Conservation (phyloP, 2,329 filamentous ascomycete genomes). For the Apiospora arundinis region DNA sequence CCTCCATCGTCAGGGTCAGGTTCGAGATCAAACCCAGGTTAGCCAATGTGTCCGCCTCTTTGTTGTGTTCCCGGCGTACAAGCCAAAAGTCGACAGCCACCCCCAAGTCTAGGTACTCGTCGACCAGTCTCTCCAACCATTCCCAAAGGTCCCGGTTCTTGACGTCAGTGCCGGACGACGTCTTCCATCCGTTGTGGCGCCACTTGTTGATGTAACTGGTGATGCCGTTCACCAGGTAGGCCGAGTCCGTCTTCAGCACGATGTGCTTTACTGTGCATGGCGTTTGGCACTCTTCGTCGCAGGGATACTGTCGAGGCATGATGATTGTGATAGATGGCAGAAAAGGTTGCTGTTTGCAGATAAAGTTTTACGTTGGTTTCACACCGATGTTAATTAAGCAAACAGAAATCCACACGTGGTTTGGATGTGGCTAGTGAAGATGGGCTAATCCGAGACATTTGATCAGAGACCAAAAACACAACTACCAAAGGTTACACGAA, state of each 20-base stretch:
- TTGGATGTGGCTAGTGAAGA: background rate
- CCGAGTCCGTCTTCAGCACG: constrained; percentile 61
- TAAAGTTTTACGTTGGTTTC: background rate
- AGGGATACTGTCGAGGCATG: constrained; percentile 21
- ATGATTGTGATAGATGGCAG: background rate
- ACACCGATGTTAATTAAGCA: background rate
- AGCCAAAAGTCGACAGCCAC: constrained; percentile 54
- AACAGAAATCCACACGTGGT: background rate
- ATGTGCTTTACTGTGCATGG: constrained; percentile 48
- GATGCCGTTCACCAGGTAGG: constrained; percentile 54
- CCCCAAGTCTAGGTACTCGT: constrained; percentile 36
- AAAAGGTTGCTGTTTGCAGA: background rate
- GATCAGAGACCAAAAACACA: background rate
- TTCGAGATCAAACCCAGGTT: background rate
- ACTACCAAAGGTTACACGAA: too few relatives aligned
- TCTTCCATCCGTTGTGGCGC: constrained; percentile 53
- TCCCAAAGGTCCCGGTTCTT: constrained; percentile 62
- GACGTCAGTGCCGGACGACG: constrained; percentile 40
- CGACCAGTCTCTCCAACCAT: constrained; percentile 48
- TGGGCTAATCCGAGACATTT: background rate
- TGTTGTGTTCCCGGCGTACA: constrained; percentile 51
- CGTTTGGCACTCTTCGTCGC: constrained; percentile 43
- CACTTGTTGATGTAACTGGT: constrained; percentile 51
- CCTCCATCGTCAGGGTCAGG: background rate
- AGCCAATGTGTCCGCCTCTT: constrained; percentile 42